Percentiles rank a stretch among this genome's conserved stretches.
phyloP scores from a whole-genome alignment of 2,329 filamentous ascomycete species.

The Atkinsonella texensis region DNA sequence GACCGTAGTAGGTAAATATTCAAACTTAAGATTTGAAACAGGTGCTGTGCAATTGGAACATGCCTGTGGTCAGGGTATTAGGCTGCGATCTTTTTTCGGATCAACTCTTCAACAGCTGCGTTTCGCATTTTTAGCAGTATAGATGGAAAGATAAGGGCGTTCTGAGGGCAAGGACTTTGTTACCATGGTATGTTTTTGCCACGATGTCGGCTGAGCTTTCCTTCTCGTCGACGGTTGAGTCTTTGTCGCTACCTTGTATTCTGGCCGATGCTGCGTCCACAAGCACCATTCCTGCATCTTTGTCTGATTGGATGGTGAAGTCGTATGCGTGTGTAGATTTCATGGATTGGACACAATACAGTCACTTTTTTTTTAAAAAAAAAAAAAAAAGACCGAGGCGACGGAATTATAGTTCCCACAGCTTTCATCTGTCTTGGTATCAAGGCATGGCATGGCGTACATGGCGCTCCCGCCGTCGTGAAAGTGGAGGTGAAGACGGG shows the following conservation, averaged over 20 bases:
- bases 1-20: no score
- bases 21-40: no score
- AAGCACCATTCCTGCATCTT: slow-evolving; percentile 56
- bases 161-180: slow-evolving; percentile 1
- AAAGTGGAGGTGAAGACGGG: no score
- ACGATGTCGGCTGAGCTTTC: slow-evolving; percentile 68
- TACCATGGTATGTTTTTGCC: slow-evolving; percentile 63
- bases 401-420: no score
- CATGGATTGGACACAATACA: slow-evolving; percentile 17
- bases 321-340: slow-evolving; percentile 12
- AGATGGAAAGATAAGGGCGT: neutral
- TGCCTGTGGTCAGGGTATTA: slow-evolving; percentile 56
- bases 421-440: no score
- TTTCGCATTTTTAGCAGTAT: neutral
- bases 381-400: no score
- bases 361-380: no score
- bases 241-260: slow-evolving; percentile 12
- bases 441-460: no score
- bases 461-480: no score
- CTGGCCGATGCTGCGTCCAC: slow-evolving; percentile 41
- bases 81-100: slow-evolving; percentile 42
- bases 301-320: slow-evolving; percentile 59
- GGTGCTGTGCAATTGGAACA: slow-evolving; percentile 14
- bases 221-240: slow-evolving; percentile 40
- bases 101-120: slow-evolving; percentile 59